These are phyloP conservation scores for Calonectria pteridis DNA, from an alignment of 2,329 filamentous ascomycete genomes.

Conservation along the genomic window DNA sequence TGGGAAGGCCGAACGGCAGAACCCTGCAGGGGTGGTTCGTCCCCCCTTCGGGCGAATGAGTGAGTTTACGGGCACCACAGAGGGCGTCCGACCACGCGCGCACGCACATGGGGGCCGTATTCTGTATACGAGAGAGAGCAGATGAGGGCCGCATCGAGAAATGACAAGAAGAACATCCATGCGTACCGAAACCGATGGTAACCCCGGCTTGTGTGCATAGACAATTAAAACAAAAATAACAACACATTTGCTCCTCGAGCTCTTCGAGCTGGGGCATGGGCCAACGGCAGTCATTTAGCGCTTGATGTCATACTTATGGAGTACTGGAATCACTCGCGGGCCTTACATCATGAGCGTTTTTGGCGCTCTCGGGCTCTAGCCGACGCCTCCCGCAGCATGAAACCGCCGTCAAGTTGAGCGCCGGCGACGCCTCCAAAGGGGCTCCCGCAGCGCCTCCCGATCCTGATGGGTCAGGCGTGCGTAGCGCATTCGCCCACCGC, in stretches of 20 bases:
- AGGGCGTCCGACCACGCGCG: background rate
- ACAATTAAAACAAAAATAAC: background rate
- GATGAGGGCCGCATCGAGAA: background rate
- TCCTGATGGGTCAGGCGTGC: background rate
- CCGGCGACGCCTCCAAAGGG: conserved; percentile 1
- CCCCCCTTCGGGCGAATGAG: background rate
- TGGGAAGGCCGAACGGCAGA: background rate
- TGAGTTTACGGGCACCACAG: background rate
- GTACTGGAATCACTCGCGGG: background rate
- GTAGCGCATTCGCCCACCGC: background rate
- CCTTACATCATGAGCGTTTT: background rate
- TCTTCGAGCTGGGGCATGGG: background rate
- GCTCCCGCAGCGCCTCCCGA: background rate
- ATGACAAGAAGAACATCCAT: background rate
- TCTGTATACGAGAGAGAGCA: background rate
- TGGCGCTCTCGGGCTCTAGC: background rate
- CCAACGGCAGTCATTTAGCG: background rate
- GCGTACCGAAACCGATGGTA: background rate
- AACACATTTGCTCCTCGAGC: background rate
- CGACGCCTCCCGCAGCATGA: background rate
- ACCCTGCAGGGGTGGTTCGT: background rate
- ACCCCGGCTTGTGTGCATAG: background rate
- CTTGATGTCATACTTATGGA: background rate
- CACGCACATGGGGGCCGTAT: background rate
- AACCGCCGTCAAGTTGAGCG: background rate